Conservation (phyloP, 768 basidiomycete species). For the Rossbeevera mucosa region DNA sequence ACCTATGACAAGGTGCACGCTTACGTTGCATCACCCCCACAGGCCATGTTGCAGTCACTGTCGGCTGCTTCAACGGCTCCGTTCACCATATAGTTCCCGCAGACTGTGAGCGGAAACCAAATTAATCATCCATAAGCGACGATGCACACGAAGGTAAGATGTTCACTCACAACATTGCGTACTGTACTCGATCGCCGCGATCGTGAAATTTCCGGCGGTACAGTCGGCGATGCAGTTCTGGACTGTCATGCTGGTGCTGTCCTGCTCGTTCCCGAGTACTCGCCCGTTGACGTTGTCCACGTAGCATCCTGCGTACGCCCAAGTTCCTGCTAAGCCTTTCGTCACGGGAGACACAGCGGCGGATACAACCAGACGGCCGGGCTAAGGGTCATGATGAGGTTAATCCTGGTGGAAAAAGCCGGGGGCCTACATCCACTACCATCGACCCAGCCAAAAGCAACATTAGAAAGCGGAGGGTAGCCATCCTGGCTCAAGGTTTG, state of each 20-base stretch:
- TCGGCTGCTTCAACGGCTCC: conserved; percentile 51
- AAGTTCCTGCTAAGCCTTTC: conserved; percentile 48
- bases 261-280: conserved; percentile 43
- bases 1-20: conserved; percentile 13
- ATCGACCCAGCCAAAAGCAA: background rate
- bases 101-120: conserved; percentile 42
- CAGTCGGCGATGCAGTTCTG: conserved; percentile 62
- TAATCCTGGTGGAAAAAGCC: background rate
- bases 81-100: conserved; percentile 60
- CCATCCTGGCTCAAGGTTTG: background rate
- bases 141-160: background rate
- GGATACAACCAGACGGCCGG: background rate
- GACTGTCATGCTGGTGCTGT: conserved; percentile 46
- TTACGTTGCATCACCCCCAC: conserved; percentile 63
- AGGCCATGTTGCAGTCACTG: conserved; percentile 66
- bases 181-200: conserved; percentile 69
- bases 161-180: conserved; percentile 43
- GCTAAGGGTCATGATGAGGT: background rate
- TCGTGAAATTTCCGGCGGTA: conserved; percentile 46
- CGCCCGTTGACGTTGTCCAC: conserved; percentile 71
- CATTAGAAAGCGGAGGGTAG: background rate
- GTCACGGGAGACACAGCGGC: conserved; percentile 36
- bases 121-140: conserved; percentile 2
- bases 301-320: conserved; percentile 63
- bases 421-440: background rate